Evolutionary conservation across 306 rosid species (phyloP).

Genomic region (Cyclanthera cordifolia): DNA sequence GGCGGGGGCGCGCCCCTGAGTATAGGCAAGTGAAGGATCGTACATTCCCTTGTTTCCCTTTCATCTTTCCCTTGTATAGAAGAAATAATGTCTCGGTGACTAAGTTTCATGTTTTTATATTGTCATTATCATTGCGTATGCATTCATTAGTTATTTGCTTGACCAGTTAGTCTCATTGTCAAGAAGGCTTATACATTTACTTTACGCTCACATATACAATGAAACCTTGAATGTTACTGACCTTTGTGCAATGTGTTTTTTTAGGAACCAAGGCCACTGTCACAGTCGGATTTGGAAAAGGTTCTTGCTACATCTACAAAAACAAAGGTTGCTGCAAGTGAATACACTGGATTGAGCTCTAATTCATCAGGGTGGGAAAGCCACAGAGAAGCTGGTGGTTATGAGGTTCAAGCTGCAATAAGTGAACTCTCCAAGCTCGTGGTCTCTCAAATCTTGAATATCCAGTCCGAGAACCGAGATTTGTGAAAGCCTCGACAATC

Average conservation of each 20-base stretch:
- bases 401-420: slow-evolving; percentile 63
- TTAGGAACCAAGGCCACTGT: slow-evolving; percentile 61
- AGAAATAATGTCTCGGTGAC: not conserved
- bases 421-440: slow-evolving; percentile 63
- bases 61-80: too few species aligned
- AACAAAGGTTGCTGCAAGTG: slow-evolving; percentile 74
- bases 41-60: too few species aligned
- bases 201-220: not conserved
- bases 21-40: too few species aligned
- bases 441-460: slow-evolving; percentile 60
- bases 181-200: not conserved
- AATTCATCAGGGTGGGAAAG: slow-evolving; percentile 36
- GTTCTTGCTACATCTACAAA: slow-evolving; percentile 55
- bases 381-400: slow-evolving; percentile 46
- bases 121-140: too few species aligned
- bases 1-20: too few species aligned
- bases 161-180: too few species aligned
- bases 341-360: slow-evolving; percentile 42
- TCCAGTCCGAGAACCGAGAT: slow-evolving; percentile 52
- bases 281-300: slow-evolving; percentile 57
- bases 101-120: not conserved
- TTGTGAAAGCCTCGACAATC: not conserved
- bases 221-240: slow-evolving; percentile 15
- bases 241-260: not conserved
- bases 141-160: not conserved